These are phyloP conservation scores for Mortierella hygrophila DNA, from an alignment of 192 early-diverging fungal species.

Conservation along the genomic window DNA sequence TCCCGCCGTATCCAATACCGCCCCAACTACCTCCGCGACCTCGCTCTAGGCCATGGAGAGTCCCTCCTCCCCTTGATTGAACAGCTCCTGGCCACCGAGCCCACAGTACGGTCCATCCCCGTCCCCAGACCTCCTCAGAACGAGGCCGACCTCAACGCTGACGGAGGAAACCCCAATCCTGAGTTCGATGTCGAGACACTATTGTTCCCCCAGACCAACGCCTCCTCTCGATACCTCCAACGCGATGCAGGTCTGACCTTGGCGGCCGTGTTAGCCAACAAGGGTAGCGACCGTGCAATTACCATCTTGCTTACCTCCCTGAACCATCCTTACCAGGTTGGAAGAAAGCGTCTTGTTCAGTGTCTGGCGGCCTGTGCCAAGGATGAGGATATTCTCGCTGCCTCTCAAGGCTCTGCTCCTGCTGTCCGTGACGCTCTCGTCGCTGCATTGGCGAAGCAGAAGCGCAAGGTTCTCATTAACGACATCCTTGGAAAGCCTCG, in stretches of 20 bases:
- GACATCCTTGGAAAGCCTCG: slow-evolving; percentile 39
- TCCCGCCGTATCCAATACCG: slow-evolving; percentile 26
- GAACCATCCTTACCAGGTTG: slow-evolving; percentile 34
- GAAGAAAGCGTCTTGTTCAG: slow-evolving; percentile 30
- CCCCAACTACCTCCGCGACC: slow-evolving; percentile 11
- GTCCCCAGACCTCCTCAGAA: slow-evolving; percentile 12
- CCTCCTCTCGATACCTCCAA: slow-evolving; percentile 37
- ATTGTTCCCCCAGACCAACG: slow-evolving; percentile 34
- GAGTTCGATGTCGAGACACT: slow-evolving; percentile 19
- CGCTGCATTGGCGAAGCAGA: slow-evolving; percentile 4
- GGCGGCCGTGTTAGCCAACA: slow-evolving; percentile 22
- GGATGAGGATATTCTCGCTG: slow-evolving; percentile 35
- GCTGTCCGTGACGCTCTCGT: slow-evolving; percentile 35
- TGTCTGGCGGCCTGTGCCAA: slow-evolving; percentile 22
- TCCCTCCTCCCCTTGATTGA: slow-evolving; percentile 20
- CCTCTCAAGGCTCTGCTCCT: slow-evolving; percentile 14
- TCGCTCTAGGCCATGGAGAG: slow-evolving; percentile 10
- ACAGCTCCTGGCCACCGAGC: slow-evolving; percentile 23
- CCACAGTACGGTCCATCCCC: slow-evolving; percentile 11
- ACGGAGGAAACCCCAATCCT: slow-evolving; percentile 42
- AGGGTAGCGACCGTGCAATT: slow-evolving; percentile 10
- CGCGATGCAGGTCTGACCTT: slow-evolving; percentile 16
- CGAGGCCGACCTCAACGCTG: slow-evolving; percentile 27
- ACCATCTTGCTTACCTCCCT: slow-evolving; percentile 17
- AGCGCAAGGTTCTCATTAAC: slow-evolving; percentile 27